Evolutionary conservation across 805 yeast genomes (phyloP), one percentile per base, ranked within the genome.

Genomic region (Starmerella apis): DNA sequence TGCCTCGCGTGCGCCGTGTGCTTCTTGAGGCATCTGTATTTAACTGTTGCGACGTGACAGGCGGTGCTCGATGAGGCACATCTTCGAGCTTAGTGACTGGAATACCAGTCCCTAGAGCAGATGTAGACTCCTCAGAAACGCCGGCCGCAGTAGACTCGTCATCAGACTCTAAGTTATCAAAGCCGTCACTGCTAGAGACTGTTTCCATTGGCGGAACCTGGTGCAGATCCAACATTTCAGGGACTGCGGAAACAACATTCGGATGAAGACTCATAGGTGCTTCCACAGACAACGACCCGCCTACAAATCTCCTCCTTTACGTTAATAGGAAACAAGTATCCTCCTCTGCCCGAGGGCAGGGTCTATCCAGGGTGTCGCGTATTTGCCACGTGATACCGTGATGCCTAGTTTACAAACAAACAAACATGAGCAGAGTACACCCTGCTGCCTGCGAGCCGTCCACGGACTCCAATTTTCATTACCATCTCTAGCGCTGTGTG

Each of bases 1-100:
- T 16, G 8, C 55, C 55, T 2, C 55, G 44, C 13, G 48, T 38
- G 13, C 50, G 44, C 38, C 54, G 16, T 4, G 16, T 3, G 16
- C 18, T 8, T 31, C 35, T 31, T 8, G 9, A 7, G 16, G 35
- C 16, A 14, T 31, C 35, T 14, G 13, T 6, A 8, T 7, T 13
- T 3, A 18, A 27, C 13, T 9, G 11, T 13, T 27, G 31, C 9
- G 31, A 27, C 9, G 13, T 27, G 31, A 27, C 31, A n/a, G n/a
- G n/a, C 13, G 31, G 31, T 27, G 9, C 11, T 27, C 31, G 9
- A 27, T 27, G 9, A 27, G 13, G 31, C 13, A 9, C 31, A 13
- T 13, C 13, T 27, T 27, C 31, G 9, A 13, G 9, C 13, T 27
- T 27, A 9, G 25, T n/a, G 14, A 16, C 22, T 14, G 39, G 8